A percentile compares a stretch with the other conserved stretches of the same genome.
These are phyloP conservation scores for Beta lomatogona DNA, from an alignment of 179 eudicot genomes.

Conservation along the genomic window DNA sequence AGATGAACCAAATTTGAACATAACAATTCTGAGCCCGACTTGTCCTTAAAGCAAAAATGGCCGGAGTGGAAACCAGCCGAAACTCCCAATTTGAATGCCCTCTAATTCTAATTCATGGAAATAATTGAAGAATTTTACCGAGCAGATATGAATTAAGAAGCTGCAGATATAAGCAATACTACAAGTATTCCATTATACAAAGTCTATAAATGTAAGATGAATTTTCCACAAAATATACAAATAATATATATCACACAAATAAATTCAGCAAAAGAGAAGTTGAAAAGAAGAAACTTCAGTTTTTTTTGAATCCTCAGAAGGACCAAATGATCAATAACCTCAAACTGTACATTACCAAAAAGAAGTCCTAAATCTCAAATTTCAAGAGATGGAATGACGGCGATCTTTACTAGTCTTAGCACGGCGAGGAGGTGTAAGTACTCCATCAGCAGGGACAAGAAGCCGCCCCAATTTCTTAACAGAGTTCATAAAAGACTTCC, in stretches of 20 bases:
- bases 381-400: slow-evolving; percentile 81
- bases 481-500: slow-evolving; percentile 68
- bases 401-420: slow-evolving; percentile 60
- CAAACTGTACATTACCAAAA: slow-evolving; percentile 31
- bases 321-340: slow-evolving; percentile 12
- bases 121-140: background rate
- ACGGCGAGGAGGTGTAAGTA: slow-evolving; percentile 37
- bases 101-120: background rate
- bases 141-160: background rate
- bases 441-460: slow-evolving; percentile 47
- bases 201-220: background rate
- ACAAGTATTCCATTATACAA: background rate
- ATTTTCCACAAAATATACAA: slow-evolving; percentile 23
- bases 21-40: too few species aligned
- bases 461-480: slow-evolving; percentile 69
- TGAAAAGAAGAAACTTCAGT: background rate
- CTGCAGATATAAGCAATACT: background rate
- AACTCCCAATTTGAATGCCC: too few species aligned
- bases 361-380: background rate
- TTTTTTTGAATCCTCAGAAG: background rate
- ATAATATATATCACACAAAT: background rate
- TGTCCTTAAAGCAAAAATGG: too few species aligned
- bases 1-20: too few species aligned
- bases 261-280: slow-evolving; percentile 3
- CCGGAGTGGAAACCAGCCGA: too few species aligned